Evolutionary conservation across 2,329 filamentous ascomycete species (phyloP), one percentile per base, ranked within the genome.

Genomic region (Pseudogymnoascus sp.): DNA sequence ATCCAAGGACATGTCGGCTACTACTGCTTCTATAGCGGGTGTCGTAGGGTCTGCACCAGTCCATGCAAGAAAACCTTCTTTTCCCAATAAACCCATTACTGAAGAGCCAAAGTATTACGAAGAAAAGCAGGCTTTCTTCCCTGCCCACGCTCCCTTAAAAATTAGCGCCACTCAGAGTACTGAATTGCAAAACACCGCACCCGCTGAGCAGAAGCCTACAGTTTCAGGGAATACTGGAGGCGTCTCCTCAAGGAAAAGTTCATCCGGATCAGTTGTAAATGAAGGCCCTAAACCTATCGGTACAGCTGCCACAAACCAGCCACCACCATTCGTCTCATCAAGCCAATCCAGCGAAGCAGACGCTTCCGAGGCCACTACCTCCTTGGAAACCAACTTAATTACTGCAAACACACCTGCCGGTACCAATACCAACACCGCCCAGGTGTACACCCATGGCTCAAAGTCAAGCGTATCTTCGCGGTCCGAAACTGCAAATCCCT

Each of bases 61-160:
- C 28, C 28, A 54, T 16, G 4, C 9, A 22, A 57, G 59, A 38
- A 62, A 47, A 20, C 20, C 61, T 28, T 20, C 61, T n/a, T n/a
- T 43, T 60, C n/a, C 47, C 18, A 18, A 57, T 16, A 16, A 57
- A n/a, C 20, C 39, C 58, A 22, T 30, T 39, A 16, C 14, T 35
- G 22, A 60, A 41, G 16, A 11, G 3, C n/a, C 47, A 8, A 32
- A 32, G 9, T 30, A 54, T 20, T 54, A 54, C 16, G 47, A 54
- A 32, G 47, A 54, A 32, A 54, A 54, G 25, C 47, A 32, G 14
- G 28, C 12, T 32, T 54, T 54, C 28, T 54, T 54, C 11, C 47
- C 47, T 54, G 41, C 11, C 28, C 47, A 54, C 5, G 47, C 47
- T 18, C 47, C 47, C 9, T 54, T 54, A n/a, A 54, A 54, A 54